Percentiles rank a stretch among this genome's conserved stretches.
These are phyloP conservation scores for Colletotrichum sidae DNA, from an alignment of 2,329 filamentous ascomycete species.

Conservation along the genomic window DNA sequence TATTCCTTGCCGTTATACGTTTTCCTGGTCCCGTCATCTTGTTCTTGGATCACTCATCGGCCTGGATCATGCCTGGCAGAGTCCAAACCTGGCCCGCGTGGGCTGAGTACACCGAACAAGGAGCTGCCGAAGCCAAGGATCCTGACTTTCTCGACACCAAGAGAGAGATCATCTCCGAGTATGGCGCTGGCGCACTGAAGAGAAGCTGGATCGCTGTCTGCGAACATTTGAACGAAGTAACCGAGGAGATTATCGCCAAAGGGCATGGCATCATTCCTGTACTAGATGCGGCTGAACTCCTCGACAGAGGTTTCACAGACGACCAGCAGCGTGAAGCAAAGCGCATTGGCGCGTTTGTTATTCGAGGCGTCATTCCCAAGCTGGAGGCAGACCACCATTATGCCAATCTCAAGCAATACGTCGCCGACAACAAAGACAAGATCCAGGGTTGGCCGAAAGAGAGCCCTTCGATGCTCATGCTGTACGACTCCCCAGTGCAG, in stretches of 20 bases:
- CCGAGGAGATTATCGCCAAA: conserved; percentile 49
- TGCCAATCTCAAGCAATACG: conserved; percentile 46
- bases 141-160: conserved; percentile 45
- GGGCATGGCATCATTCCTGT: conserved; percentile 49
- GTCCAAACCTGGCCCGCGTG: conserved; percentile 42
- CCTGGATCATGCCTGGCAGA: conserved; percentile 37
- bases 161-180: conserved; percentile 49
- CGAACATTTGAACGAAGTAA: conserved; percentile 48
- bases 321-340: conserved; percentile 44
- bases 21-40: not conserved
- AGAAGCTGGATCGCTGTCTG: conserved; percentile 54
- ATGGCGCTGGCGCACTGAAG: conserved; percentile 48
- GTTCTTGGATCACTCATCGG: too few species aligned
- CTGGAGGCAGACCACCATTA: conserved; percentile 43
- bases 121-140: conserved; percentile 33
- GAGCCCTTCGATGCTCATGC: conserved; percentile 51
- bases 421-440: conserved; percentile 46
- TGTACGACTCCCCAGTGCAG: conserved; percentile 54
- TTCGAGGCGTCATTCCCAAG: conserved; percentile 40
- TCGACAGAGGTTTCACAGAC: conserved; percentile 39
- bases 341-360: conserved; percentile 40
- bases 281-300: conserved; percentile 44
- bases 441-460: conserved; percentile 50
- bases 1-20: not conserved
- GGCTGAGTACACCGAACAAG: conserved; percentile 39